Evolutionary conservation across 495 filamentous ascomycete species (phyloP).

Genomic region (Mycothermus thermophilus): DNA sequence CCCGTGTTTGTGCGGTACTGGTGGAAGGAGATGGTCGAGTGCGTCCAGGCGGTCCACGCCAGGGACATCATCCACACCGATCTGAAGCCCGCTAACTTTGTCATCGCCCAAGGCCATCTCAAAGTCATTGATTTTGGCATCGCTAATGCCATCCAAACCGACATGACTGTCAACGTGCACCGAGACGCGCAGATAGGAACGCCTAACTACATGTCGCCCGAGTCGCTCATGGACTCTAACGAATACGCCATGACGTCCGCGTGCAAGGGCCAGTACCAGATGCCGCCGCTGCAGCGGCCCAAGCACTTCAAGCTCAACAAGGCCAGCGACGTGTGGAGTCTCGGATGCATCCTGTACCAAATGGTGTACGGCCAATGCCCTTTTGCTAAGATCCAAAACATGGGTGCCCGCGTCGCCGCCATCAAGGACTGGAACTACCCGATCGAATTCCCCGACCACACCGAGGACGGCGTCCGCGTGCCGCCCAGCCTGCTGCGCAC

Average conservation of each 20-base stretch:
- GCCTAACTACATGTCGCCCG: constrained; percentile 97
- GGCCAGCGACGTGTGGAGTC: constrained; percentile 86
- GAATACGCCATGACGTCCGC: constrained; percentile 28
- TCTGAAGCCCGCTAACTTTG: constrained; percentile 89
- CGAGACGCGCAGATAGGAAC: constrained; percentile 90
- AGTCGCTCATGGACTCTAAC: constrained; percentile 82
- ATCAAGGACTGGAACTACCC: constrained; percentile 78
- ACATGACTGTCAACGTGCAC: constrained; percentile 94
- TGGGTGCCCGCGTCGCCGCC: constrained; percentile 57
- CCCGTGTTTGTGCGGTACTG: constrained; percentile 85
- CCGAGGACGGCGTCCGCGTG: constrained; percentile 58
- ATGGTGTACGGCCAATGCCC: constrained; percentile 91
- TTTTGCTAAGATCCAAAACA: constrained; percentile 81
- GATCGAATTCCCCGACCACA: constrained; percentile 67
- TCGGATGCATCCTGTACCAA: constrained; percentile 94
- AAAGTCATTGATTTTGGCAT: constrained; percentile 96
- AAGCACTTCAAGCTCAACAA: constrained; percentile 94
- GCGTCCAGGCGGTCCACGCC: constrained; percentile 74
- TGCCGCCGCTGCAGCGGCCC: constrained; percentile 28
- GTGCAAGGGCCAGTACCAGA: constrained; percentile 34
- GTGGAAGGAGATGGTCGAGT: constrained; percentile 99
- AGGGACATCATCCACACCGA: constrained; percentile 91
- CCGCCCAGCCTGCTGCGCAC: constrained; percentile 58
- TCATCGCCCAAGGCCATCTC: constrained; percentile 68
- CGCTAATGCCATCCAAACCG: constrained; percentile 83